Percentiles rank a stretch among this genome's conserved stretches.
phyloP scores from a whole-genome alignment of 176 grass and related monocot genomes.

The Neostapfia colusana region DNA sequence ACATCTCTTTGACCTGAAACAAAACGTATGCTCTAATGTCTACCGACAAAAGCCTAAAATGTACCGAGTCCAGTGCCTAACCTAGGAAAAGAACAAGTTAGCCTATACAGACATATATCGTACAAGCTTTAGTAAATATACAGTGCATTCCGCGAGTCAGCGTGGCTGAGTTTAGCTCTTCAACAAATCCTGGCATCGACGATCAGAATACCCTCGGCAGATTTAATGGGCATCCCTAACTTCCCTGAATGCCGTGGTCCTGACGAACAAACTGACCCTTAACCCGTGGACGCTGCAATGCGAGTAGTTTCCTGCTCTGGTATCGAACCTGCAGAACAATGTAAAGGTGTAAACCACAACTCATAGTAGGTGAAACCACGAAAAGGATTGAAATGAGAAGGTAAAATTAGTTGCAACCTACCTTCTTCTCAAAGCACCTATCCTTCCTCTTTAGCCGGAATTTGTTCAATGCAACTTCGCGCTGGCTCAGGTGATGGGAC shows the following conservation, averaged over 20 bases:
- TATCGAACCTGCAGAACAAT: constrained; percentile 69
- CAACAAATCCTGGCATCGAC: constrained; percentile 20
- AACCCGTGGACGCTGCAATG: constrained; percentile 82
- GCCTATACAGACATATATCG: constrained; percentile 24
- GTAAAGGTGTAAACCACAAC: constrained; percentile 27
- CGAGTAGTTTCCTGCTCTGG: constrained; percentile 93
- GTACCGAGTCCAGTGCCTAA: constrained; percentile 28
- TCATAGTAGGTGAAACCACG: not conserved
- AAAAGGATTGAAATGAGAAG: constrained; percentile 3
- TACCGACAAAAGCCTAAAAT: constrained; percentile 15
- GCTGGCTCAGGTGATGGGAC: constrained; percentile 50
- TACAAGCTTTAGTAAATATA: constrained; percentile 25
- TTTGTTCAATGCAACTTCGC: constrained; percentile 88
- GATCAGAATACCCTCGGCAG: not conserved
- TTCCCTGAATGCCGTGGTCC: constrained; percentile 54
- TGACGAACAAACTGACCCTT: constrained; percentile 99
- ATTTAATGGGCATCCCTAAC: not conserved
- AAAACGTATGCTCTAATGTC: constrained; percentile 21
- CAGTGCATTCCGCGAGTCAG: not conserved
- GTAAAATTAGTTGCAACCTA: constrained; percentile 28
- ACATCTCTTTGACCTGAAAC: constrained; percentile 26
- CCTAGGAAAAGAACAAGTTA: constrained; percentile 31
- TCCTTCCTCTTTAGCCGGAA: constrained; percentile 97
- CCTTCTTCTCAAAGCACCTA: constrained; percentile 99
- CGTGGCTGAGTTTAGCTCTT: not conserved